Evolutionary conservation across 495 filamentous ascomycete genomes (phyloP).

Genomic region (Penicillium subrubescens): DNA sequence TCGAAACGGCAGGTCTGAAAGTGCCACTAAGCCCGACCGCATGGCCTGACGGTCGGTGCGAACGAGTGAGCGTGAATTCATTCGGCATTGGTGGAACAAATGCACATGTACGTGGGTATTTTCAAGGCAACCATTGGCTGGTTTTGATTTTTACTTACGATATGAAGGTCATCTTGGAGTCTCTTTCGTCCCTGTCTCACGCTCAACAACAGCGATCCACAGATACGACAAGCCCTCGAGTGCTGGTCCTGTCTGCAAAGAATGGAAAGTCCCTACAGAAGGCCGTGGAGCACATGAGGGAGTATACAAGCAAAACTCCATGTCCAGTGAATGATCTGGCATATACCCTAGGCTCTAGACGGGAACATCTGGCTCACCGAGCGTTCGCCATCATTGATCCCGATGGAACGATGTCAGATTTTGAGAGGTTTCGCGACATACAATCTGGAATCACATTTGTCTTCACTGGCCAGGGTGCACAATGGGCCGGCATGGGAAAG

Average conservation of each 20-base stretch:
- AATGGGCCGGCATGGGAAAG: conserved; percentile 50
- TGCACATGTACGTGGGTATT: conserved; percentile 14
- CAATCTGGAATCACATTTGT: conserved; percentile 51
- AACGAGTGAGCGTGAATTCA: conserved; percentile 22
- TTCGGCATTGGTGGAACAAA: conserved; percentile 31
- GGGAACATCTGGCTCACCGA: conserved; percentile 16
- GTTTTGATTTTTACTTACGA: neutral
- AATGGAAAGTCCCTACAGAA: neutral
- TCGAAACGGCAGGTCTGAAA: conserved; percentile 25
- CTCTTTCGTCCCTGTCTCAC: neutral
- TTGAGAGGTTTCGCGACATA: neutral
- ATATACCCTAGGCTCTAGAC: conserved; percentile 17
- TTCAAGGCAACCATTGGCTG: neutral
- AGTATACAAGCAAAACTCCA: neutral
- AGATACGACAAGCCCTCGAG: neutral
- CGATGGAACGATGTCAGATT: neutral
- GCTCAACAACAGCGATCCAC: neutral
- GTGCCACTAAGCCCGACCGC: conserved; percentile 23
- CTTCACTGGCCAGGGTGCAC: conserved; percentile 73
- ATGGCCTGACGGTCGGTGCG: conserved; percentile 30
- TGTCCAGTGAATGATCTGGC: conserved; percentile 10
- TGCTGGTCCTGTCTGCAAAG: neutral
- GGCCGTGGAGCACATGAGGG: neutral
- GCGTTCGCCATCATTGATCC: conserved; percentile 3
- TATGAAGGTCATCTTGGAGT: neutral